Evolutionary conservation across 2,329 filamentous ascomycete species (phyloP).

Genomic region (Fusarium mexicanum): DNA sequence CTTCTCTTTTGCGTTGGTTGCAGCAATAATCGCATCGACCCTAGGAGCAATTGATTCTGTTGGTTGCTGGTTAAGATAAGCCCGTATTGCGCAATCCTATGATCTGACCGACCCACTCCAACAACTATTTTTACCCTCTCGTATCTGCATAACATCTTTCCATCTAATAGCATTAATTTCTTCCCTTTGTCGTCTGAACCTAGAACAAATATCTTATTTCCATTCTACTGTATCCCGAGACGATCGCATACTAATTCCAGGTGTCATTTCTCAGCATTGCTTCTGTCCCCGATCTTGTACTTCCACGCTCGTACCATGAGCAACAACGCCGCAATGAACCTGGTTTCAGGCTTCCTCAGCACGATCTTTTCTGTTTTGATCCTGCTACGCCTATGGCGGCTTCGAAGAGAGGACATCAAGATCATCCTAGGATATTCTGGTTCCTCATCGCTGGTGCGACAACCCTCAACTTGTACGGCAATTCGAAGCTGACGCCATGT

Average conservation of each 20-base stretch:
- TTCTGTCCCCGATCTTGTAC: not conserved
- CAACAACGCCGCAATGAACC: not conserved
- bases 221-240: rapidly evolving
- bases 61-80: not conserved
- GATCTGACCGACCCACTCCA: not conserved
- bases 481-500: not conserved
- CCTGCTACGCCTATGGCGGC: not conserved
- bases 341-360: not conserved
- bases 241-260: not conserved
- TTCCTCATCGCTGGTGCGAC: not conserved
- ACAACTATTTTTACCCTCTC: not conserved
- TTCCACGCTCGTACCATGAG: rapidly evolving
- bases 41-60: not conserved
- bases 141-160: not conserved
- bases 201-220: rapidly evolving
- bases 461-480: not conserved
- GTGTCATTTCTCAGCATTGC: not conserved
- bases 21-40: not conserved
- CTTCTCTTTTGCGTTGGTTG: not conserved
- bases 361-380: not conserved
- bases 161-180: not conserved
- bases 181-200: rapidly evolving
- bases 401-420: not conserved
- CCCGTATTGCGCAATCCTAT: not conserved
- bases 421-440: no score